Base-by-base conservation (phyloP, 768 basidiomycete genomes). In the Crassisporium funariophilum region DNA sequence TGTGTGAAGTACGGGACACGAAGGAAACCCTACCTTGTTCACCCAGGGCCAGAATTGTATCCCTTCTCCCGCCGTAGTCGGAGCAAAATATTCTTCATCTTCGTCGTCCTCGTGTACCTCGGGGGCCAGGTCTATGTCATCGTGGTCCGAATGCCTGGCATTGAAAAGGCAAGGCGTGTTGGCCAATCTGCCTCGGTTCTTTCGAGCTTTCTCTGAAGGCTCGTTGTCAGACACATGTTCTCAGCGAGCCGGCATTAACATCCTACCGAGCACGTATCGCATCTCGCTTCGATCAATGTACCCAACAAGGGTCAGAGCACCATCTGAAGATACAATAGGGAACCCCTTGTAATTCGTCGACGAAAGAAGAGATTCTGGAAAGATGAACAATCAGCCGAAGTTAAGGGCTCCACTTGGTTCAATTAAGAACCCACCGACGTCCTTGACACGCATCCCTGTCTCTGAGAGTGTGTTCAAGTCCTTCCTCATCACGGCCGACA, bases 281-380 rank as follows among this genome's bases (percentile, higher is more conserved):
- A 99, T 67, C 59, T 97, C 92, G 3, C 84, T 81, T 45, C 94
- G 79, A 10, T 89, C 87, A 53, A 98, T 90, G 67, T 95, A 95
- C 5, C 95, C 97, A 2, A 84, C 68, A 15, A 98, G 75, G 9
- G 79, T 84, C 42, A 73, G 61, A 51, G 73, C 72, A 20, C 79
- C 72, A 60, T 83, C 75, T 17, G 79, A 73, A 21, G 83, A 79
- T 20, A 97, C 78, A 35, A 99, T 81, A 0, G 97, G 97, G 69
- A 94, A 98, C 0, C 95, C 95, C 65, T 94, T 90, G 56, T 91
- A 88, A 40, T 81, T 74, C 0, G 87, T 88, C 33, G 78, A 76
- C 19, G 80, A 76, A 10, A 98, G 74, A 22, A 85, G 76, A 13
- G 73, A 73, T 67, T 94, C 95, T 93, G 41, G 13, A 56, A 12